Evolutionary conservation across 768 basidiomycete genomes (phyloP), one percentile per base, ranked within the genome.

Genomic region (Suillus paluster): DNA sequence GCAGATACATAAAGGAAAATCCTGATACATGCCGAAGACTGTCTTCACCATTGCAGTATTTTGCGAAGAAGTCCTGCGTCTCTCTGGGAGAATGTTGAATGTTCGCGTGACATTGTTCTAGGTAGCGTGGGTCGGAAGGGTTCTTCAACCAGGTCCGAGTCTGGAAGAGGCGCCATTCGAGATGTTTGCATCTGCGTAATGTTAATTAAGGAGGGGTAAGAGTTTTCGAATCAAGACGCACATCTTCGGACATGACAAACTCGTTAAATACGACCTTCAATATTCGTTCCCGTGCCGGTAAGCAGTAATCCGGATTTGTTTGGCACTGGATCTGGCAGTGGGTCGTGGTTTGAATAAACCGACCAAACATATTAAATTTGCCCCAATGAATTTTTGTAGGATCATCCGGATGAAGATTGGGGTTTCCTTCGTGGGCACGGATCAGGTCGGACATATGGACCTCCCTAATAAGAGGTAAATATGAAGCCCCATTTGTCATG

Each of bases 301-400:
- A 89, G 48, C 81, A 79, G 67, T 91, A 91, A 50, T 88, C 86
- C 5, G 84, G 78, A 58, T 80, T 81, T 19, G 60, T 71, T 54
- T 83, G 84, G 70, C 91, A 94, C 62, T 91, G 86, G 11, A 84
- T 76, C 76, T 97, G 95, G 68, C 90, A 94, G 63, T 90, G 85
- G 0, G 84, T 82, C 7, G 95, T 90, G 68, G 84, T 87, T 56
- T 85, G 83, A 60, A 97, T 87, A 68, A 95, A 94, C 63, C 88
- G 84, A 34, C 90, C 95, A 80, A 98, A 91, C 85, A 94, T 90
- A 66, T 90, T 91, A 76, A 92, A 97, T 76, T 99, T 99, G 30
- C 90, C 92, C 97, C 97, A 99, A 69, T 98, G 95, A 58, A 98
- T 91, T 71, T 87, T 87, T 44, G 73, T 79, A 4, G 86, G 80